Evolutionary conservation across 805 yeast species (phyloP).

Genomic region (Lipomyces orientalis): DNA sequence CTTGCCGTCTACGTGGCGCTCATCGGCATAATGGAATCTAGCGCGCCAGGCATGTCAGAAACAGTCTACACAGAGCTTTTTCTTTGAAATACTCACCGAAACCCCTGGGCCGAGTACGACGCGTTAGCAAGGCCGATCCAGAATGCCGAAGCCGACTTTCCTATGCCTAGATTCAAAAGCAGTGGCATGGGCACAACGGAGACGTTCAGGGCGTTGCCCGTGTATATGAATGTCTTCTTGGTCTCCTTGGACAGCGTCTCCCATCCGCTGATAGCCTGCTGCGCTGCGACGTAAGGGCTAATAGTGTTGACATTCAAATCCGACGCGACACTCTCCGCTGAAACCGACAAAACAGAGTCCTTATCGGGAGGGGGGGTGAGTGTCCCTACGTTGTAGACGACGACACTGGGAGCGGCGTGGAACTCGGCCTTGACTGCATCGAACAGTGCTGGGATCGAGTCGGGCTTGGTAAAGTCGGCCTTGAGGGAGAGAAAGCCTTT

Average conservation of each 20-base stretch:
- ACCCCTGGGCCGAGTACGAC: neutral
- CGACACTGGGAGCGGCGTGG: neutral
- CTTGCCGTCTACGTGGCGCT: neutral
- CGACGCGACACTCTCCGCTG: neutral
- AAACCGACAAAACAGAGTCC: neutral
- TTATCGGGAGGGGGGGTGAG: neutral
- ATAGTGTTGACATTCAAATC: constrained; percentile 6
- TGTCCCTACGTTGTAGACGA: neutral
- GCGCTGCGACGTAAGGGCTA: constrained; percentile 17
- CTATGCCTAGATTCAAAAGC: neutral
- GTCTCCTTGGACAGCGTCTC: constrained; percentile 8
- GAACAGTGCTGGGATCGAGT: neutral
- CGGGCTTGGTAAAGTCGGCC: neutral
- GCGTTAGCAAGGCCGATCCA: neutral
- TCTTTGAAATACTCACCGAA: neutral
- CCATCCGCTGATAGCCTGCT: constrained; percentile 8
- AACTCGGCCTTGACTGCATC: neutral
- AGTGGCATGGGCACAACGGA: neutral
- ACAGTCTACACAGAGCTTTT: neutral
- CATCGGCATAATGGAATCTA: neutral
- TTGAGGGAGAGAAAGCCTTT: neutral
- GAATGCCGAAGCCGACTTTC: neutral
- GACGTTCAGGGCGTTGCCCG: constrained; percentile 9
- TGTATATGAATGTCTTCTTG: constrained; percentile 12
- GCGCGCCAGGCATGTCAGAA: neutral